These are phyloP conservation scores for Amaranthus tricolor DNA, from an alignment of 179 eudicot species.

Conservation along the genomic window DNA sequence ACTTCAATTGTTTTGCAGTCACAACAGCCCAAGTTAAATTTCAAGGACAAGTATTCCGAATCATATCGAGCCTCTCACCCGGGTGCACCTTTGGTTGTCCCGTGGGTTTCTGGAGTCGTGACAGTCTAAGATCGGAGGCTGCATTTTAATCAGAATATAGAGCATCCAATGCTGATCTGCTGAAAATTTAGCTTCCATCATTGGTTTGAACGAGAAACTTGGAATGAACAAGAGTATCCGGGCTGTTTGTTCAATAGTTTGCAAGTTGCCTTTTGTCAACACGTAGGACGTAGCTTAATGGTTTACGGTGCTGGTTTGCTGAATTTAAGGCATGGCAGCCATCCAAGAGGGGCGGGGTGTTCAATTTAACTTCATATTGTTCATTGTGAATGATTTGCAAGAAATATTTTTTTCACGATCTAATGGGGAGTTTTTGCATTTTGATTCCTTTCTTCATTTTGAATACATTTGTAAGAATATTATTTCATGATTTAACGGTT, in stretches of 20 bases:
- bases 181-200: not conserved
- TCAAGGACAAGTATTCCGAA: conserved; percentile 80
- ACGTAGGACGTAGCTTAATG: not conserved
- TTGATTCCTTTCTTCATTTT: not conserved
- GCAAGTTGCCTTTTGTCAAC: not conserved
- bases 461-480: no score
- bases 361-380: conserved; percentile 11
- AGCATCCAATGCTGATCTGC: not conserved
- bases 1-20: conserved; percentile 49
- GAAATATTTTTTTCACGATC: not conserved
- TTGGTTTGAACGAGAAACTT: not conserved
- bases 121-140: conserved; percentile 1
- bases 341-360: not conserved
- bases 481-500: no score
- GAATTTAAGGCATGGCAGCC: not conserved
- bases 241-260: not conserved
- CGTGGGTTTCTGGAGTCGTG: conserved; percentile 88
- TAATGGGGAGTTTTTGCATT: conserved; percentile 4
- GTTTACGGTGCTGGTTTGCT: conserved; percentile 3
- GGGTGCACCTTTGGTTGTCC: conserved; percentile 65
- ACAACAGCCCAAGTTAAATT: conserved; percentile 62
- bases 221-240: not conserved
- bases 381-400: conserved; percentile 15
- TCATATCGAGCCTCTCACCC: conserved; percentile 69
- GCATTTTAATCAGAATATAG: not conserved